Conservation (phyloP, 768 basidiomycete genomes). For the Albatrellus ellisii region DNA sequence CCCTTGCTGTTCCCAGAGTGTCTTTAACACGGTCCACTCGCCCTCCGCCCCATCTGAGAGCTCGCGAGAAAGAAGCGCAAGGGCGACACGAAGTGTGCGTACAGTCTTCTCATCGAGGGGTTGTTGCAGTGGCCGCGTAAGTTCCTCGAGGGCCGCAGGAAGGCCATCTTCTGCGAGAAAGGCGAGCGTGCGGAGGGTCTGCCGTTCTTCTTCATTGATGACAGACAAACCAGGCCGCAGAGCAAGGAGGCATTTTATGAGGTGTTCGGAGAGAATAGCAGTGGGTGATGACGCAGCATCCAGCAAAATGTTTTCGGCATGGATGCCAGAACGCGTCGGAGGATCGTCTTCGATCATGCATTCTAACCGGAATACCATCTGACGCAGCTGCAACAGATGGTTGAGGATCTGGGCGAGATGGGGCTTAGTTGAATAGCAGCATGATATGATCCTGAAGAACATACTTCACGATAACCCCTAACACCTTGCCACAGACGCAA, state of each 20-base stretch:
- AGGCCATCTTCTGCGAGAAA: constrained; percentile 59
- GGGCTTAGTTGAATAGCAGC: neutral
- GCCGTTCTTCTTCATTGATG: constrained; percentile 47
- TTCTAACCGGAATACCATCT: constrained; percentile 57
- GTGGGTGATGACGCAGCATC: constrained; percentile 48
- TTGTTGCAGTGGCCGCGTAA: constrained; percentile 33
- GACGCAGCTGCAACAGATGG: constrained; percentile 56
- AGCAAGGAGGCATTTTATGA: constrained; percentile 45
- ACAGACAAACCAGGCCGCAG: constrained; percentile 45
- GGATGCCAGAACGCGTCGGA: constrained; percentile 48
- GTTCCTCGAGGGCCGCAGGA: constrained; percentile 46
- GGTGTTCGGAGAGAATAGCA: constrained; percentile 43
- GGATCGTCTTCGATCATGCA: constrained; percentile 57
- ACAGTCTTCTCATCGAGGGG: constrained; percentile 39
- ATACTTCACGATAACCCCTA: constrained; percentile 63
- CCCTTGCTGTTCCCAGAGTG: constrained; percentile 45
- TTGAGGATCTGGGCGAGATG: constrained; percentile 45
- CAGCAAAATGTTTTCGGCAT: constrained; percentile 56
- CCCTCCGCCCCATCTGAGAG: constrained; percentile 36
- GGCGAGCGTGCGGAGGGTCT: constrained; percentile 47
- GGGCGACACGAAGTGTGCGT: constrained; percentile 48
- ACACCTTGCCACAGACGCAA: constrained; percentile 52
- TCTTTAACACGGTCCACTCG: constrained; percentile 40
- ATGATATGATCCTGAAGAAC: constrained; percentile 8
- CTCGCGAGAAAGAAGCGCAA: constrained; percentile 42